These are phyloP conservation scores for Scutellaria barbata DNA, from an alignment of 257 asterid genomes.

Conservation along the genomic window DNA sequence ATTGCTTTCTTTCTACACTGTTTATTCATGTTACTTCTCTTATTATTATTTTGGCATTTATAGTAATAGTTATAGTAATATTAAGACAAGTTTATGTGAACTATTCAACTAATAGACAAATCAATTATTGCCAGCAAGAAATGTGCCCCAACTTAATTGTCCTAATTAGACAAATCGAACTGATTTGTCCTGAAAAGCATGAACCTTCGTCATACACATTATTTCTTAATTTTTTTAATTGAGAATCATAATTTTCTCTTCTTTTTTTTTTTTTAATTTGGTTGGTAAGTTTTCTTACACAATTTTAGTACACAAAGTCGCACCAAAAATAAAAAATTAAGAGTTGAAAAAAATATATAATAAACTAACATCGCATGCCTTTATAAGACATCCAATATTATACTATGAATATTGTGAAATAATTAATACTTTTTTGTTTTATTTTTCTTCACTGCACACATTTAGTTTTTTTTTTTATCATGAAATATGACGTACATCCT, in stretches of 20 bases:
- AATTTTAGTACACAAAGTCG: not conserved
- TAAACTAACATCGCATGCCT: constrained; percentile 17
- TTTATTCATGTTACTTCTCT: not conserved
- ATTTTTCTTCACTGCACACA: no score
- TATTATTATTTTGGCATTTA: not conserved
- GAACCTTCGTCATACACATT: constrained; percentile 24
- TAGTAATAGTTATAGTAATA: no score
- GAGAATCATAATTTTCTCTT: not conserved
- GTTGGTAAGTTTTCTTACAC: not conserved
- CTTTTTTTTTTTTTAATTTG: constrained; percentile 2
- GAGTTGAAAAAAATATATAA: not conserved
- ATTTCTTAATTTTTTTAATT: not conserved
- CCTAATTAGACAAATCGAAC: constrained; percentile 29
- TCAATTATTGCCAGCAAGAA: constrained; percentile 44
- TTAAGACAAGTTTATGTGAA: constrained; percentile 36
- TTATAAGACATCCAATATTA: not conserved
- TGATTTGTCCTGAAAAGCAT: constrained; percentile 33
- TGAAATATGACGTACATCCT: no score
- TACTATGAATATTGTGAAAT: no score
- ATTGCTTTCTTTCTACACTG: not conserved
- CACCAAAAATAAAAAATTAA: not conserved
- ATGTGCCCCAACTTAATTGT: constrained; percentile 39
- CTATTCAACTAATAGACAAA: constrained; percentile 38
- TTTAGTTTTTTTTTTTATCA: no score
- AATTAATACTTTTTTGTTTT: no score